phyloP scores from a whole-genome alignment of 805 yeast genomes.

The Hagleromyces aurorensis region DNA sequence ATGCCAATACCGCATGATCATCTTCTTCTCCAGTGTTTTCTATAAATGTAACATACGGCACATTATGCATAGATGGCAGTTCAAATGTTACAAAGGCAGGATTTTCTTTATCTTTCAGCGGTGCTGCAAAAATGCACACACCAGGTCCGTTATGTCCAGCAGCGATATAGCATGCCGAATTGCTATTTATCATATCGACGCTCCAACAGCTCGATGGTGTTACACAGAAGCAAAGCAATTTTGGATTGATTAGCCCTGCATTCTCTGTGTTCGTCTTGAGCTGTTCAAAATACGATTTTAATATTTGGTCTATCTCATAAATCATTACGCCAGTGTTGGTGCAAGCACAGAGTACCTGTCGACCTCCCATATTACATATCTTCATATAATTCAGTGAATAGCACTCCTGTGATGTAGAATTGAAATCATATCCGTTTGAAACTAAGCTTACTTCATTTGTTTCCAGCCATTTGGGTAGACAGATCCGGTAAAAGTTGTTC shows the following conservation, averaged over 20 bases:
- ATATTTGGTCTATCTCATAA: conserved; percentile 29
- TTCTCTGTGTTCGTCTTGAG: too few species aligned
- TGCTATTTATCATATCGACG: conserved; percentile 12
- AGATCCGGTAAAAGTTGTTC: conserved; percentile 1
- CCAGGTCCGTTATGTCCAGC: conserved; percentile 20
- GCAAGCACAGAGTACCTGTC: conserved; percentile 41
- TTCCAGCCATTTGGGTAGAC: not conserved
- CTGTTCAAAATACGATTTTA: too few species aligned
- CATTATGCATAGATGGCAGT: conserved; percentile 13
- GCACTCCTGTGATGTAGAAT: conserved; percentile 1
- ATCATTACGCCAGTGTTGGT: conserved; percentile 49
- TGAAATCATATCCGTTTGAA: conserved; percentile 2
- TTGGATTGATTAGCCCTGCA: too few species aligned
- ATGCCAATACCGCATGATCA: conserved; percentile 12
- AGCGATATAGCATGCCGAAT: conserved; percentile 10
- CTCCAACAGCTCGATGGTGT: conserved; percentile 19
- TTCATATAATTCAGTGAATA: conserved; percentile 37
- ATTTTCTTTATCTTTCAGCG: not conserved
- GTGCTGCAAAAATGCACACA: conserved; percentile 13
- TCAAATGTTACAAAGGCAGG: conserved; percentile 5
- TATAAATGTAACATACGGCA: conserved; percentile 15
- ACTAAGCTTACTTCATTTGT: conserved; percentile 2
- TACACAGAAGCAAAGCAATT: too few species aligned
- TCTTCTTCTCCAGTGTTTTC: conserved; percentile 6
- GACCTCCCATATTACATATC: conserved; percentile 30